Evolutionary conservation across 768 basidiomycete genomes (phyloP).

Genomic region (Boletus reticulatus): DNA sequence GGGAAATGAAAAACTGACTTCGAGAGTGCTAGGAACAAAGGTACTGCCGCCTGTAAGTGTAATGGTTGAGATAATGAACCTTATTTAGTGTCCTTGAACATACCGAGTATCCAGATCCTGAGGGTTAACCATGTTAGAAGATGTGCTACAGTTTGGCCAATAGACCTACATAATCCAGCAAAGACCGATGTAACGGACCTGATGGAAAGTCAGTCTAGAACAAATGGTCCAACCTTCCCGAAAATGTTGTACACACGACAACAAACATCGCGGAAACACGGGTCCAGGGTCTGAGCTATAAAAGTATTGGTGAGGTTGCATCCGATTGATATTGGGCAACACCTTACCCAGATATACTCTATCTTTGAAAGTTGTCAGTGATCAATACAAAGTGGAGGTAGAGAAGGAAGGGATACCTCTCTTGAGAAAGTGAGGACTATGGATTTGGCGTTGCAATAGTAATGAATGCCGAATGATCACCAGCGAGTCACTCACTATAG

Average conservation of each 20-base stretch:
- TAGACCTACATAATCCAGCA: background rate
- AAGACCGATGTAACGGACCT: constrained; percentile 2
- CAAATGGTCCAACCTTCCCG: background rate
- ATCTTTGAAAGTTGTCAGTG: too few relatives aligned
- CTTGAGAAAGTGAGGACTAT: background rate
- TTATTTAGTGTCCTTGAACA: too few relatives aligned
- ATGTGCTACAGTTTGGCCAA: too few relatives aligned
- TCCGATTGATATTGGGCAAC: too few relatives aligned
- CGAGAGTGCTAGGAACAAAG: background rate
- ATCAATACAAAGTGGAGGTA: too few relatives aligned
- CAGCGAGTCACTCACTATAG: background rate
- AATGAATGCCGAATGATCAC: background rate
- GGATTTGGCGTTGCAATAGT: background rate
- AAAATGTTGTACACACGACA: background rate
- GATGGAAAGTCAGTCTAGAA: background rate
- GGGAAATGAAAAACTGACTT: background rate
- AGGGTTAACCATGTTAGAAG: too few relatives aligned
- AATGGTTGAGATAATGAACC: background rate
- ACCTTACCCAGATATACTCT: too few relatives aligned
- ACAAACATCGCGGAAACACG: too few relatives aligned
- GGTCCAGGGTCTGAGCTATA: too few relatives aligned
- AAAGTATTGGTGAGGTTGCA: too few relatives aligned
- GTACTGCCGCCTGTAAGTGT: background rate
- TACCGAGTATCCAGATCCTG: too few relatives aligned
- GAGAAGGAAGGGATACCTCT: background rate